Percentiles rank a stretch among this genome's conserved stretches.
Conservation (phyloP, 129 eudicot genomes). For the Mikania micrantha region DNA sequence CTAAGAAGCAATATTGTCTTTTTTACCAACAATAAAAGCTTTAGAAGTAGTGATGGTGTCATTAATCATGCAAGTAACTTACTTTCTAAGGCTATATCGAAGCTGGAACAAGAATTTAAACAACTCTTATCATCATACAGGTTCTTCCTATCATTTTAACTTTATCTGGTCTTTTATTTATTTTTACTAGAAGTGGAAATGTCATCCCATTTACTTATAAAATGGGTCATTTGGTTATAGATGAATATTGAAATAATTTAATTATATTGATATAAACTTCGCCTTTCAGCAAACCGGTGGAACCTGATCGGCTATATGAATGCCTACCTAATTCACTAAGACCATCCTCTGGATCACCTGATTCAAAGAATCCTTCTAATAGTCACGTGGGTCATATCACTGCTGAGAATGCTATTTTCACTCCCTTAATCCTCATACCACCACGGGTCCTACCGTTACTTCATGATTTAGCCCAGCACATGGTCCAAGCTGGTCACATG, state of each 20-base stretch:
- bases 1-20: conserved; percentile 69
- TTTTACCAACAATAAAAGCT: conserved; percentile 82
- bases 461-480: conserved; percentile 88
- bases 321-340: conserved; percentile 91
- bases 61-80: conserved; percentile 77
- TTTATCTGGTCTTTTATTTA: neutral
- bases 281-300: conserved; percentile 73
- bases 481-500: conserved; percentile 86
- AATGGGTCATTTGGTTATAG: neutral
- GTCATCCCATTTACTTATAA: neutral
- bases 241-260: neutral
- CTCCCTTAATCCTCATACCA: conserved; percentile 85
- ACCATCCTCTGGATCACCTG: conserved; percentile 88
- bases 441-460: conserved; percentile 84
- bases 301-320: conserved; percentile 92
- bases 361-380: conserved; percentile 54
- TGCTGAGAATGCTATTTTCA: conserved; percentile 68
- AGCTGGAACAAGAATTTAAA: conserved; percentile 93
- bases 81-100: conserved; percentile 78
- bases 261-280: neutral
- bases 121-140: conserved; percentile 79
- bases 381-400: conserved; percentile 49
- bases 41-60: conserved; percentile 89
- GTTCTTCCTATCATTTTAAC: conserved; percentile 26
- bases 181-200: neutral